Percentiles rank a stretch among this genome's conserved stretches.
These are phyloP conservation scores for Cenchrus purpureus DNA, from an alignment of 176 grass and related monocot species.

Conservation along the genomic window DNA sequence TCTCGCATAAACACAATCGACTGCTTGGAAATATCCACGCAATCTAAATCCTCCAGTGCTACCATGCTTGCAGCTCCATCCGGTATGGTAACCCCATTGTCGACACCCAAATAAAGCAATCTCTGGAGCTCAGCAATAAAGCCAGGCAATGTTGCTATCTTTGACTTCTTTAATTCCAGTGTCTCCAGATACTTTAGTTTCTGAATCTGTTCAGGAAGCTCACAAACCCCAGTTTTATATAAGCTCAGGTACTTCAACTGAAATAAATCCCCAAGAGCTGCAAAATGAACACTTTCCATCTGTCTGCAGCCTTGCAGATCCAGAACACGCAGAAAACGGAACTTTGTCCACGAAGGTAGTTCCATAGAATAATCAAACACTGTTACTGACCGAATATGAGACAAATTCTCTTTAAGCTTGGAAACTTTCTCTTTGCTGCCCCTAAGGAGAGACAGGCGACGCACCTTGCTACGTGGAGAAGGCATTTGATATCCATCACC, in stretches of 20 bases:
- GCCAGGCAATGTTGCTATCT: not conserved
- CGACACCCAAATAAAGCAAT: not conserved
- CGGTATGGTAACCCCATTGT: not conserved
- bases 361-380: not conserved
- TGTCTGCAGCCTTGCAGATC: not conserved
- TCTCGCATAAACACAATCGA: not conserved
- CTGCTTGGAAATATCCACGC: not conserved
- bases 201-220: not conserved
- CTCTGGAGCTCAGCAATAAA: not conserved
- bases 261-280: not conserved
- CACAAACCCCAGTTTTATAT: rapidly evolving
- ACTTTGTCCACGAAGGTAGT: not conserved
- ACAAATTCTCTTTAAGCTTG: not conserved
- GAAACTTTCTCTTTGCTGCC: rapidly evolving
- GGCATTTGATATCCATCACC: not conserved
- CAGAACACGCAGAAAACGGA: not conserved
- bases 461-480: not conserved
- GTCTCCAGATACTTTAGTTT: not conserved
- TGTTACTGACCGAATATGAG: not conserved
- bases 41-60: not conserved
- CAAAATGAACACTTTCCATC: not conserved
- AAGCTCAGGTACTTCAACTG: not conserved
- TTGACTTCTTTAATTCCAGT: not conserved
- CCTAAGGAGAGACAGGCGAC: not conserved
- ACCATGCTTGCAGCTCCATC: not conserved